phyloP scores from a whole-genome alignment of 139 green algal species.

The Haematococcus sp. region DNA sequence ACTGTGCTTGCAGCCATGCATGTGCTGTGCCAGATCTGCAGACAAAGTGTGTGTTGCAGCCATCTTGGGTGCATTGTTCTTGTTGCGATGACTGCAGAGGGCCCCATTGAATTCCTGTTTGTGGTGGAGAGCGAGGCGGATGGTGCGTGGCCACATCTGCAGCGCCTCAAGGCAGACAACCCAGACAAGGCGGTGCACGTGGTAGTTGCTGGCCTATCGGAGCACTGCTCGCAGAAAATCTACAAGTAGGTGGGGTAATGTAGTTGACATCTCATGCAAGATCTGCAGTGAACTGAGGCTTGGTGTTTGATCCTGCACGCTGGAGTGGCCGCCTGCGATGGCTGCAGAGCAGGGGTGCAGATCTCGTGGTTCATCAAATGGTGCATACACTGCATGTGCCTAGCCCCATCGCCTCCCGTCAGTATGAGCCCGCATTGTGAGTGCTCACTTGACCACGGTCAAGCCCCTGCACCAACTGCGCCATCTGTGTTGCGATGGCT shows the following conservation, averaged over 20 bases:
- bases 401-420: no score
- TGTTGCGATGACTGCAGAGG: constrained; percentile 25
- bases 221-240: constrained; percentile 74
- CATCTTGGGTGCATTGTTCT: background rate
- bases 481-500: background rate
- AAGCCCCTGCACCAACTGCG: no score
- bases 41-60: no score
- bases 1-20: constrained; percentile 6
- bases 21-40: no score
- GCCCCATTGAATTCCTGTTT: constrained; percentile 72
- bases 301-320: no score
- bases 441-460: no score
- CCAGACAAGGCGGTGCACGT: constrained; percentile 28
- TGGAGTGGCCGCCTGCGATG: no score
- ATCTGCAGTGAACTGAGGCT: no score
- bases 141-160: constrained; percentile 30
- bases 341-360: no score
- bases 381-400: no score
- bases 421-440: no score
- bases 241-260: constrained; percentile 62
- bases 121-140: constrained; percentile 62
- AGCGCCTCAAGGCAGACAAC: constrained; percentile 7
- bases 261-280: background rate
- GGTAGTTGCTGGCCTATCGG: constrained; percentile 40
- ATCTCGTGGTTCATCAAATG: no score